phyloP scores from a whole-genome alignment of 148 eudicot species.

The Bassia scoparia region DNA sequence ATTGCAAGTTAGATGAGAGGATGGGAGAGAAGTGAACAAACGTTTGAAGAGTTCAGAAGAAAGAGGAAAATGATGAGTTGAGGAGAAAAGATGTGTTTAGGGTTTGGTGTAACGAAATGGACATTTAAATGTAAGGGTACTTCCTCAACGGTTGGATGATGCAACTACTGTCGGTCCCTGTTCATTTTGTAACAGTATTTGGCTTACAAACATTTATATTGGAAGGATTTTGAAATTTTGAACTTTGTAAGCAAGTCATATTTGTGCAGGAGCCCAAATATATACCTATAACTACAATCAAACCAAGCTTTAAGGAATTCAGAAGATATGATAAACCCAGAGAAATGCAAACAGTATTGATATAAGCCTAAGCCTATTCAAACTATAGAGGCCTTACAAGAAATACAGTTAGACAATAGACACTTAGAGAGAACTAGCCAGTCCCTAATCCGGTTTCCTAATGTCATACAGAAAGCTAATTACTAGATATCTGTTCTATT shows the following conservation, averaged over 20 bases:
- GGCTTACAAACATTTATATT: no score
- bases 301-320: neutral
- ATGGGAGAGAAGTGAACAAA: no score
- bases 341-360: neutral
- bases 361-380: neutral
- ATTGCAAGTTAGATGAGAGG: no score
- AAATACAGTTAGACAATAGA: neutral
- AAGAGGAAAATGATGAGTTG: no score
- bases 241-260: slow-evolving; percentile 6
- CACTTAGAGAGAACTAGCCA: neutral
- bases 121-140: no score
- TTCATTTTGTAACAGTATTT: no score
- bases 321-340: neutral
- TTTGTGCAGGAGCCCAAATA: neutral
- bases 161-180: no score
- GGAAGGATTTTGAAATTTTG: no score
- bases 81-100: no score
- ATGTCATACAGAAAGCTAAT: neutral
- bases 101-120: no score
- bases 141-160: no score
- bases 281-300: neutral
- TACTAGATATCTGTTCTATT: neutral
- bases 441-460: neutral
- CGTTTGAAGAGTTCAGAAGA: no score
- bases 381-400: neutral